A percentile compares a stretch with the other conserved stretches of the same genome.
These are phyloP conservation scores for Staphylotrichum tortipilum DNA, from an alignment of 495 filamentous ascomycete genomes.

Conservation along the genomic window DNA sequence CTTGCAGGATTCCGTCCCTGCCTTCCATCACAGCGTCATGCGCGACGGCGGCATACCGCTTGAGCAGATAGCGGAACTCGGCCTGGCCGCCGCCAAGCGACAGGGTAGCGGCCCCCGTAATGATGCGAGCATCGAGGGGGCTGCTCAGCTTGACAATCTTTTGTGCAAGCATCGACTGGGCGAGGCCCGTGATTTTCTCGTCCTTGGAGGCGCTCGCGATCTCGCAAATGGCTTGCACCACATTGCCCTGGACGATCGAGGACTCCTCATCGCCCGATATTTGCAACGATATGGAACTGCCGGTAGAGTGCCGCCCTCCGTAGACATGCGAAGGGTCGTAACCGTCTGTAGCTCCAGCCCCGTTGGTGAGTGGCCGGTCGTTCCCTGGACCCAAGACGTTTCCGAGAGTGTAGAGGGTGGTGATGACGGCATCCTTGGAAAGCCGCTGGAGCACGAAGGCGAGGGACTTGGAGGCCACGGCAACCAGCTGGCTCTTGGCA, in stretches of 20 bases:
- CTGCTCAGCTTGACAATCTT: conserved; percentile 77
- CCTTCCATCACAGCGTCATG: conserved; percentile 62
- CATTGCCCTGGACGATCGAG: conserved; percentile 60
- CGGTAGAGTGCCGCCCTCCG: conserved; percentile 49
- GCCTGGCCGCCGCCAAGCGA: conserved; percentile 61
- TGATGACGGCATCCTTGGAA: conserved; percentile 88
- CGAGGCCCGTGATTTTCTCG: conserved; percentile 84
- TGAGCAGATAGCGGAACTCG: conserved; percentile 77
- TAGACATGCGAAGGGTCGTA: conserved; percentile 37
- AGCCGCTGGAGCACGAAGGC: conserved; percentile 69
- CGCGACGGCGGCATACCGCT: conserved; percentile 65
- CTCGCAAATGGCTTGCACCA: conserved; percentile 81
- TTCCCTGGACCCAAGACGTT: conserved; percentile 73
- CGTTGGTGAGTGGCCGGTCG: conserved; percentile 34
- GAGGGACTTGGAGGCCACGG: conserved; percentile 70
- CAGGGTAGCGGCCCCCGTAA: conserved; percentile 70
- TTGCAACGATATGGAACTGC: conserved; percentile 69
- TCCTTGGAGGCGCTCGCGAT: conserved; percentile 75
- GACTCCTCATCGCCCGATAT: conserved; percentile 66
- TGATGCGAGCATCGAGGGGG: conserved; percentile 70
- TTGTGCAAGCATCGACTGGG: conserved; percentile 91
- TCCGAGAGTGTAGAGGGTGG: conserved; percentile 86
- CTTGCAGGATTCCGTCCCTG: conserved; percentile 47
- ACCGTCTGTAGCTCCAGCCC: conserved; percentile 28
- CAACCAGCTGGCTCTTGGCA: conserved; percentile 53